Evolutionary conservation across 495 filamentous ascomycete genomes (phyloP).

Genomic region (Articulospora tetracladia): DNA sequence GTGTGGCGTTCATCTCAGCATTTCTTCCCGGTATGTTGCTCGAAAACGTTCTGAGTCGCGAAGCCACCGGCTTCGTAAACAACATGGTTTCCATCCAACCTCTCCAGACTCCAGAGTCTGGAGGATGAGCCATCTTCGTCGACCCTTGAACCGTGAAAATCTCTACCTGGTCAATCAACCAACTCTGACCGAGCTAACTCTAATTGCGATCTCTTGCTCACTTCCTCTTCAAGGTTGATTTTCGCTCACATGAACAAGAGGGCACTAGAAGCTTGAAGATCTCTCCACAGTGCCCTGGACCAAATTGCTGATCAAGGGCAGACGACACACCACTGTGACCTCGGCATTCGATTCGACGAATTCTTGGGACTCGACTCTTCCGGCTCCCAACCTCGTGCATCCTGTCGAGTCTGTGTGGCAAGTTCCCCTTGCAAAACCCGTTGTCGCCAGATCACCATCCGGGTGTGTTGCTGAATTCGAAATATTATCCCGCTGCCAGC

Average conservation of each 20-base stretch:
- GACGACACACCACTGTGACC: neutral
- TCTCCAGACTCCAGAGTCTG: neutral
- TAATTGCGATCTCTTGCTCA: neutral
- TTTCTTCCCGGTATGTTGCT: neutral
- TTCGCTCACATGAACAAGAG: neutral
- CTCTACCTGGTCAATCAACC: too few relatives aligned
- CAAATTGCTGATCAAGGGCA: constrained; percentile 8
- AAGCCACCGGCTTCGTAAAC: neutral
- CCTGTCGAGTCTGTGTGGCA: neutral
- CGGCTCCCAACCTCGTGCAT: neutral
- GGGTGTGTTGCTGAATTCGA: neutral
- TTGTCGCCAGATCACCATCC: constrained; percentile 5
- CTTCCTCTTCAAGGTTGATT: neutral
- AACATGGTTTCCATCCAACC: neutral
- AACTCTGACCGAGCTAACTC: neutral
- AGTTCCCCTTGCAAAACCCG: neutral
- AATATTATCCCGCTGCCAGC: constrained; percentile 5
- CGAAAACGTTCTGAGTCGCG: neutral
- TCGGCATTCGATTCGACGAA: constrained; percentile 6
- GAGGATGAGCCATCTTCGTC: neutral
- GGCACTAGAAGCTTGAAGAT: neutral
- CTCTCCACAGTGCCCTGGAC: neutral
- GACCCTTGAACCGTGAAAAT: neutral
- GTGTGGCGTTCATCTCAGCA: constrained; percentile 1
- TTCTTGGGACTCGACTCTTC: constrained; percentile 6